phyloP scores from a whole-genome alignment of 345 rosid genomes.

The Populus alba region DNA sequence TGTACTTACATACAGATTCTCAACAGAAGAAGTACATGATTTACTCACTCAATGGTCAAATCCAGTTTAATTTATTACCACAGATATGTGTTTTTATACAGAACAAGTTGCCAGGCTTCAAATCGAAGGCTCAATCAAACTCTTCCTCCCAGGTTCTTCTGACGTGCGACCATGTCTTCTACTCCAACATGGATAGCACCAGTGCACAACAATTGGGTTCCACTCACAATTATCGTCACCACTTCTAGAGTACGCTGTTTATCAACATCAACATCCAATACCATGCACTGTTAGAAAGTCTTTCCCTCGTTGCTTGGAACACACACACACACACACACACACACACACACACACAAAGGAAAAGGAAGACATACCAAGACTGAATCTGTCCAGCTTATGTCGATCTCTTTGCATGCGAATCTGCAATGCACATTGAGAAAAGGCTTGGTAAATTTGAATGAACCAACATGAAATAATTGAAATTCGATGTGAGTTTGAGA shows the following conservation, averaged over 20 bases:
- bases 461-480: too few species aligned
- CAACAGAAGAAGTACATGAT: too few species aligned
- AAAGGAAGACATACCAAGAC: constrained; percentile 48
- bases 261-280: background rate
- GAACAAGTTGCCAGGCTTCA: background rate
- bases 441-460: background rate
- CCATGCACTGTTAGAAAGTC: too few species aligned
- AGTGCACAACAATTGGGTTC: constrained; percentile 63
- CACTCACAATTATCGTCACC: constrained; percentile 59
- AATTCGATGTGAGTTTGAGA: background rate
- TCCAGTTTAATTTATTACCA: background rate
- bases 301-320: too few species aligned
- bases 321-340: too few species aligned
- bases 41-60: too few species aligned
- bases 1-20: too few species aligned
- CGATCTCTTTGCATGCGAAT: constrained; percentile 82
- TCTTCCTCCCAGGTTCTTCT: constrained; percentile 19
- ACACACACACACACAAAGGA: too few species aligned
- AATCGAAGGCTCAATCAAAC: constrained; percentile 38
- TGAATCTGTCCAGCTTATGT: constrained; percentile 69
- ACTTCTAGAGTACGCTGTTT: constrained; percentile 77
- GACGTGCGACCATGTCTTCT: constrained; percentile 25
- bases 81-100: background rate
- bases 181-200: constrained; percentile 57
- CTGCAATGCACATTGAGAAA: constrained; percentile 35